Evolutionary conservation across 2,329 filamentous ascomycete genomes (phyloP), one percentile per base, ranked within the genome.

Genomic region (Cordyceps tenuipes): DNA sequence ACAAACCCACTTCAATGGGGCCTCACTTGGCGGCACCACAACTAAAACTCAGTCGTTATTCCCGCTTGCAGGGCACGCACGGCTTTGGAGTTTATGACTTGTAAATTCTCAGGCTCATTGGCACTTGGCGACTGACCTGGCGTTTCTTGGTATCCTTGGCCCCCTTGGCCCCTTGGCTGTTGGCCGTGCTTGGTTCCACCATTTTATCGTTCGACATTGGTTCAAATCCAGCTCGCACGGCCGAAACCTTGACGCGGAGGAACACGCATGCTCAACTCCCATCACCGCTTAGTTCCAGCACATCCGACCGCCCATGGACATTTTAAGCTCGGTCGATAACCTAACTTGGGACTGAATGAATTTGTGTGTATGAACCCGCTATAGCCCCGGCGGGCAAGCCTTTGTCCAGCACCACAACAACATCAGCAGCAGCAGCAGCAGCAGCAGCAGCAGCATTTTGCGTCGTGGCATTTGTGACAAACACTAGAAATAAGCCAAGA

Each of bases 141-240:
- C 26, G 9, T 46, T 23, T 52, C 56, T 52, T 59, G 56, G 56
- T 48, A 13, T 46, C 9, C 56, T 59, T 52, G 56, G 47, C 56
- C 7, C 34, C 9, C 56, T 59, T 52, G 56, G 47, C 56, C 7
- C 34, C 34, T 36, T 59, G 56, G 56, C 56, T n/a, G 55, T 50
- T 57, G 23, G 36, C 34, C 34, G 19, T 57, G 54, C 44, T 31
- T 31, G 29, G 55, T 19, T n/a, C 46, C 31, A 57, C 34, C 34
- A 57, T 36, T 36, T 10, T 36, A 13, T 36, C 29, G 29, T 31
- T 29, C n/a, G 10, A 36, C 21, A 21, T 53, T 53, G 36, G 29
- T 53, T 53, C 50, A 43, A 36, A 10, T 43, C 19, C 46, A 50
- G 23, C 21, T 21, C 46, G 54, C 54, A 50, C 46, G 46, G 46